Evolutionary conservation across 2,329 filamentous ascomycete genomes (phyloP).

Genomic region (Dactylellina drechsleri): DNA sequence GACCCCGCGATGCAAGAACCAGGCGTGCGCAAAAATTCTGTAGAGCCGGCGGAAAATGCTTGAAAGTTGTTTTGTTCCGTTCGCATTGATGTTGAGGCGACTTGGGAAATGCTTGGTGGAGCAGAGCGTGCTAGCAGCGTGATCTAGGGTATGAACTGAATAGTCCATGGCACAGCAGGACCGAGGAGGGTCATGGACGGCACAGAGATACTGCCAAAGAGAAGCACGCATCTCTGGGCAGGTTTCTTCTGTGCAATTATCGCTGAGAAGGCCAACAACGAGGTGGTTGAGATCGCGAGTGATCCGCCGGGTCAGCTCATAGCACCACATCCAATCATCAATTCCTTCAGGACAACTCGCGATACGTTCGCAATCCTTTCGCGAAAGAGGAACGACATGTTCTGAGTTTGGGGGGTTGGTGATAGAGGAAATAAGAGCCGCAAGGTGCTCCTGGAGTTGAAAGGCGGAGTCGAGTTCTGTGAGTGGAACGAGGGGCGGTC

Average conservation of each 20-base stretch:
- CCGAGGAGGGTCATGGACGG: constrained; percentile 95
- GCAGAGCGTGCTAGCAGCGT: constrained; percentile 93
- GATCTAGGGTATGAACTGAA: constrained; percentile 97
- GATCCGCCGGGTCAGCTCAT: constrained; percentile 95
- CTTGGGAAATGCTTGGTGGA: constrained; percentile 96
- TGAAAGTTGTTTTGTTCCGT: constrained; percentile 81
- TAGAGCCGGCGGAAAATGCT: constrained; percentile 96
- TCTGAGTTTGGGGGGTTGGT: constrained; percentile 69
- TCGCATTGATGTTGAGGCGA: constrained; percentile 65
- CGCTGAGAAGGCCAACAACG: constrained; percentile 91
- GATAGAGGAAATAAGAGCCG: constrained; percentile 85
- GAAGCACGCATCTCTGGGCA: constrained; percentile 98
- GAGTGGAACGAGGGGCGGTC: constrained; percentile 77
- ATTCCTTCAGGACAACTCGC: constrained; percentile 82
- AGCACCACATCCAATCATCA: constrained; percentile 91
- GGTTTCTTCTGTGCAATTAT: constrained; percentile 84
- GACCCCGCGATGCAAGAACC: constrained; percentile 95
- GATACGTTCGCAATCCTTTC: constrained; percentile 77
- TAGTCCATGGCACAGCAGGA: constrained; percentile 98
- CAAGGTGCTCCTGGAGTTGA: constrained; percentile 95
- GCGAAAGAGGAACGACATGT: constrained; percentile 76
- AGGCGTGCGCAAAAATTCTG: constrained; percentile 96
- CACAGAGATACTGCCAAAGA: constrained; percentile 99
- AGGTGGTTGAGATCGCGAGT: constrained; percentile 93
- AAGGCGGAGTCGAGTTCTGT: constrained; percentile 92